Base-by-base conservation (phyloP, 2,329 filamentous ascomycete genomes). In the Cordyceps sp. region DNA sequence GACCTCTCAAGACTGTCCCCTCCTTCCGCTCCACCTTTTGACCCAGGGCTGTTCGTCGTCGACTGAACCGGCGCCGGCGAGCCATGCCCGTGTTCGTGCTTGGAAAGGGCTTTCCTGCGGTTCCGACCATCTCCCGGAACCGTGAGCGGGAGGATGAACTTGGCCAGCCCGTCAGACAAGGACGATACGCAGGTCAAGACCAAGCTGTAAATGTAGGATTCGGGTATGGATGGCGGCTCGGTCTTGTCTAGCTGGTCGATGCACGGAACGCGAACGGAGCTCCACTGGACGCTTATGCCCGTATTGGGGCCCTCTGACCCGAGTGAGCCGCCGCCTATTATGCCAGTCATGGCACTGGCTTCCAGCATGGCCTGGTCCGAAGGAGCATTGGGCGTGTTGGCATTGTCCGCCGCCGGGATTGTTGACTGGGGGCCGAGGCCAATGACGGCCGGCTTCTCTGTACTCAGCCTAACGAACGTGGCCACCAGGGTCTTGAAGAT, bases 181-280 rank as follows among this genome's bases (percentile, higher is more conserved):
- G 77, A 84, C 28, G 81, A 88, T 37, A 98, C 78, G 46, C 88
- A 96, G 3, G 82, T 79, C 26, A 98, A 58, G 2, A 88, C 81
- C 30, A 98, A 62, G 39, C 80, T 84, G 55, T 94, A 96, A 7
- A 93, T 69, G 46, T 98, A 98, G 0, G 90, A 93, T 38, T 94
- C 88, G 0, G 90, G 90, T 16, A 93, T 70, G 1, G 62, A 45
- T 4, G 88, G 85, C 1, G 88, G 69, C 30, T 93, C 86, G 0
- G 74, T 71, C 52, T 96, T 98, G 57, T 98, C 90, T 15, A 96
- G 69, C 40, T 93, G 83, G 44, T 98, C 90, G 38, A 96, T 83
- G 47, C 84, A 93, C 5, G 85, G 78, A 10, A 85, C 79, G 31
- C 84, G 73, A 38, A 93, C 70, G 10, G 78, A 70, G 52, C 90